Percentiles rank a stretch among this genome's conserved stretches.
These are phyloP conservation scores for Calycina herbarum DNA, from an alignment of 2,329 filamentous ascomycete species.

Conservation along the genomic window DNA sequence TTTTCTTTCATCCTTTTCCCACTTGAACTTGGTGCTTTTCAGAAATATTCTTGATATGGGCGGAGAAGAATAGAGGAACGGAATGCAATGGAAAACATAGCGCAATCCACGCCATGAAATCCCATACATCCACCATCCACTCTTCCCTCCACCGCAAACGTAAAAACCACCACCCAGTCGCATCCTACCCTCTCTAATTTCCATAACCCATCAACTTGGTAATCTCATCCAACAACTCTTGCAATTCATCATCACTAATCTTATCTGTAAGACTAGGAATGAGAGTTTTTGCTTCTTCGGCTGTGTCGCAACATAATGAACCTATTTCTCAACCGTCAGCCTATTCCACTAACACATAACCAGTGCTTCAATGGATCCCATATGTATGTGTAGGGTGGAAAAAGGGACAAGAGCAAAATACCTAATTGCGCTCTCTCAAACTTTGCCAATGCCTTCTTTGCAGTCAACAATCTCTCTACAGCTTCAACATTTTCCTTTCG, in stretches of 20 bases:
- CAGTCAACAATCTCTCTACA: conserved; percentile 82
- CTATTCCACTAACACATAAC: no score
- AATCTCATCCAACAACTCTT: conserved; percentile 87
- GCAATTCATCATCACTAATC: conserved; percentile 84
- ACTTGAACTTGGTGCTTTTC: background rate
- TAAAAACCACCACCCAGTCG: background rate
- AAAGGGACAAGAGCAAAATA: conserved; percentile 42
- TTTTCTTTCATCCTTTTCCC: background rate
- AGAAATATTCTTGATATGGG: background rate
- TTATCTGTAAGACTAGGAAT: conserved; percentile 89
- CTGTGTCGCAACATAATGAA: conserved; percentile 85
- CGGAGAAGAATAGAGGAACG: no score
- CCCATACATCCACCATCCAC: background rate
- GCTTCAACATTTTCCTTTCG: conserved; percentile 91
- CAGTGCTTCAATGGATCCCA: no score
- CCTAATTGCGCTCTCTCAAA: conserved; percentile 94
- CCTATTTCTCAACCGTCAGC: conserved; percentile 51
- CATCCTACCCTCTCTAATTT: background rate
- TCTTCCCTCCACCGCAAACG: background rate
- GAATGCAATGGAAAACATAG: background rate
- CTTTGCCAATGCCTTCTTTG: conserved; percentile 77
- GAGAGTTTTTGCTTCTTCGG: conserved; percentile 94
- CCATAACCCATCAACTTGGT: conserved; percentile 62
- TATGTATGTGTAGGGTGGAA: no score
- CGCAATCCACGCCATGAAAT: background rate